Conservation (phyloP, 768 basidiomycete genomes). For the Podaxis carcinomalis region DNA sequence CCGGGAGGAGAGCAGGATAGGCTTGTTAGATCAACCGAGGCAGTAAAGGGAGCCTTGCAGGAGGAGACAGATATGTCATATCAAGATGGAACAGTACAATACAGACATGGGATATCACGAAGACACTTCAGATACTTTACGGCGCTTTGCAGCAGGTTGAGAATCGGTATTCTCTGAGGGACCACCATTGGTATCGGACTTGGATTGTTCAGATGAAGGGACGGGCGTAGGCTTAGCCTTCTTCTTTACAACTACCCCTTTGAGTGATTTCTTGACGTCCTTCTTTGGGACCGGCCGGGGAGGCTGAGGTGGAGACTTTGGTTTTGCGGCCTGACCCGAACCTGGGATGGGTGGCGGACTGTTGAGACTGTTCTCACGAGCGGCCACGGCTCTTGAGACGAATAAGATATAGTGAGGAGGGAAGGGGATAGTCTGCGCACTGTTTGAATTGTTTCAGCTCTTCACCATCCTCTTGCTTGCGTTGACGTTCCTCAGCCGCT, state of each 20-base stretch:
- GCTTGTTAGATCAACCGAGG: too few relatives aligned
- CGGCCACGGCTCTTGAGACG: constrained; percentile 55
- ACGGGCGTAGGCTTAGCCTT: constrained; percentile 42
- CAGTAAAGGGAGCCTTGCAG: too few relatives aligned
- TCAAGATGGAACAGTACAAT: neutral
- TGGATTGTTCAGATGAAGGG: constrained; percentile 10
- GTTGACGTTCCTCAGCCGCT: constrained; percentile 69
- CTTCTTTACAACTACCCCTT: constrained; percentile 81
- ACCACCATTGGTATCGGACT: neutral
- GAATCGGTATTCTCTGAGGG: constrained; percentile 15
- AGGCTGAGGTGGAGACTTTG: constrained; percentile 27
- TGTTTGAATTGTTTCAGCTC: constrained; percentile 77
- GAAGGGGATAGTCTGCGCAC: constrained; percentile 33
- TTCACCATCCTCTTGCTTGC: constrained; percentile 72
- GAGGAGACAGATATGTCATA: neutral
- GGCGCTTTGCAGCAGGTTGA: constrained; percentile 51
- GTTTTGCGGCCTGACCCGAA: constrained; percentile 23
- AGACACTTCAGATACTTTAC: constrained; percentile 40
- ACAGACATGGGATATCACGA: neutral
- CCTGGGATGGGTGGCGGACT: constrained; percentile 38
- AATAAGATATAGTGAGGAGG: constrained; percentile 3
- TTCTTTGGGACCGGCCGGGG: constrained; percentile 44
- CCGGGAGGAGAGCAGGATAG: constrained; percentile 18
- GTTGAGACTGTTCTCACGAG: constrained; percentile 49
- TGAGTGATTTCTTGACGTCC: constrained; percentile 61